Evolutionary conservation across 352 stramenopile species (phyloP).

Genomic region (Elongisporangium senticosum): DNA sequence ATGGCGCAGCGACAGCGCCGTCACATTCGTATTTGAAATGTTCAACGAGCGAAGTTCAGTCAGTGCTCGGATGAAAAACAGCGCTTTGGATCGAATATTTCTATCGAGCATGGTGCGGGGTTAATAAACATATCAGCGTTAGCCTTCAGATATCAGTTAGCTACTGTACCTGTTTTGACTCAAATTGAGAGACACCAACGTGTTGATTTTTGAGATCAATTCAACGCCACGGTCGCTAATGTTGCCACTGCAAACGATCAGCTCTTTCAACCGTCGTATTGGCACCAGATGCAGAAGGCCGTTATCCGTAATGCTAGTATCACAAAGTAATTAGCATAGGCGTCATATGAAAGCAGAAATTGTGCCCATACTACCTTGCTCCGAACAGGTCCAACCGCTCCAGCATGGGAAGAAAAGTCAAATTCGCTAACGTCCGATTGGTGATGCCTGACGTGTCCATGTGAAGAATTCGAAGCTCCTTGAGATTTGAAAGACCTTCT

Average conservation of each 20-base stretch:
- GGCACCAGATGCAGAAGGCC: slow-evolving; percentile 55
- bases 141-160: neutral
- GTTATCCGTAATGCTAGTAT: slow-evolving; percentile 56
- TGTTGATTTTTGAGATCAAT: slow-evolving; percentile 68
- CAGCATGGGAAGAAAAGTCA: slow-evolving; percentile 48
- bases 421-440: slow-evolving; percentile 46
- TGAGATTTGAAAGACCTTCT: slow-evolving; percentile 37
- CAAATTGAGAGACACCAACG: slow-evolving; percentile 69
- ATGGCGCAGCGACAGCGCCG: slow-evolving; percentile 56
- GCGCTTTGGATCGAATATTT: slow-evolving; percentile 65
- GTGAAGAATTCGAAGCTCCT: slow-evolving; percentile 47
- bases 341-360: neutral
- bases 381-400: slow-evolving; percentile 71
- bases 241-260: slow-evolving; percentile 61
- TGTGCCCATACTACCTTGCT: slow-evolving; percentile 49
- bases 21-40: slow-evolving; percentile 72
- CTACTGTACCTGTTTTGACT: slow-evolving; percentile 69
- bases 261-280: slow-evolving; percentile 42
- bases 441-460: slow-evolving; percentile 65
- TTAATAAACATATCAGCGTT: neutral
- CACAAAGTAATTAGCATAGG: slow-evolving; percentile 5
- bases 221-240: slow-evolving; percentile 70
- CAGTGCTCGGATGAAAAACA: slow-evolving; percentile 53
- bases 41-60: slow-evolving; percentile 62
- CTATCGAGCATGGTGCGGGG: slow-evolving; percentile 12